These are phyloP conservation scores for Phytophthora hibernalis DNA, from an alignment of 352 stramenopile species.

Conservation along the genomic window DNA sequence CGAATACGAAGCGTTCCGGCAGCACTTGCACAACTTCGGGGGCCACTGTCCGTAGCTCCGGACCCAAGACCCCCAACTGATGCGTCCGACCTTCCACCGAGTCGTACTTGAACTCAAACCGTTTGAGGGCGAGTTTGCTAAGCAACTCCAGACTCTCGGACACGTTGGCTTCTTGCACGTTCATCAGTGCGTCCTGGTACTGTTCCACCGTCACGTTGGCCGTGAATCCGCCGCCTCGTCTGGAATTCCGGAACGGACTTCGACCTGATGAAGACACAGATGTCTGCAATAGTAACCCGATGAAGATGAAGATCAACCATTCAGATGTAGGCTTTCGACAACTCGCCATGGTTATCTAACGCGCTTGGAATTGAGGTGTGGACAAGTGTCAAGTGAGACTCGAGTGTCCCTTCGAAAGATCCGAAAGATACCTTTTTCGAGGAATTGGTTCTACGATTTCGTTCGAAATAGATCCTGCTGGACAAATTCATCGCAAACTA, in stretches of 20 bases:
- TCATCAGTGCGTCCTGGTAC: conserved; percentile 58
- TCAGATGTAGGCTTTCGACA: not conserved
- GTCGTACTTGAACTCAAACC: conserved; percentile 87
- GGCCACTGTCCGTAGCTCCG: conserved; percentile 60
- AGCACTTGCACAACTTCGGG: conserved; percentile 80
- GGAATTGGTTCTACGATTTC: no score
- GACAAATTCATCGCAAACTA: no score
- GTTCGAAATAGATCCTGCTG: no score
- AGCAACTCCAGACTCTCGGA: conserved; percentile 59
- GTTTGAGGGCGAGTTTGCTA: conserved; percentile 57
- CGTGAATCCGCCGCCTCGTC: conserved; percentile 26
- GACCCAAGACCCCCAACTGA: conserved; percentile 76
- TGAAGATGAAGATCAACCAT: not conserved
- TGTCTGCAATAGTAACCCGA: not conserved
- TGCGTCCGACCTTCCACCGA: conserved; percentile 59
- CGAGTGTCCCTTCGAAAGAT: not conserved
- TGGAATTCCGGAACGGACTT: conserved; percentile 40
- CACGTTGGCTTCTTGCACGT: conserved; percentile 52
- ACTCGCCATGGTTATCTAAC: not conserved
- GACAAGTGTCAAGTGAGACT: not conserved
- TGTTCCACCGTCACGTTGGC: conserved; percentile 52
- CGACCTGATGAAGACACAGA: conserved; percentile 1
- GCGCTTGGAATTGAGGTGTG: not conserved
- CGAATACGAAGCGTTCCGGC: conserved; percentile 61
- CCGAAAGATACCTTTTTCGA: no score